Conservation (phyloP, 2,329 filamentous ascomycete genomes). For the Fusarium sp. region DNA sequence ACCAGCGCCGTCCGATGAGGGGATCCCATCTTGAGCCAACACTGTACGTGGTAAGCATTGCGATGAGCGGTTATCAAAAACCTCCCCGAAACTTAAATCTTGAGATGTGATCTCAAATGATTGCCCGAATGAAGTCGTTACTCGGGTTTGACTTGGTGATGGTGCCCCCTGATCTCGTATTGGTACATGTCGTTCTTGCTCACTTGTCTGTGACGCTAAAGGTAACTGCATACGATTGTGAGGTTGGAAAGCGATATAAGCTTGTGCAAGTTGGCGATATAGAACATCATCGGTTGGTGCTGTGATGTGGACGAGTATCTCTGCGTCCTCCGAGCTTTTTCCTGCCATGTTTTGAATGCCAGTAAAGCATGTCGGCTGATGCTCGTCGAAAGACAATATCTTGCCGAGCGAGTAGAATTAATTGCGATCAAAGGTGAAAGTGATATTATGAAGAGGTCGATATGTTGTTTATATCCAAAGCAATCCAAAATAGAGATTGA, state of each 20-base stretch:
- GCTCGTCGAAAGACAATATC: slow-evolving; percentile 9
- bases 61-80: slow-evolving; percentile 57
- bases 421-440: not conserved
- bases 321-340: slow-evolving; percentile 50
- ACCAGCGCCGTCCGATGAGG: slow-evolving; percentile 13
- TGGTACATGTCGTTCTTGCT: slow-evolving; percentile 1
- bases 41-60: slow-evolving; percentile 36
- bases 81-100: slow-evolving; percentile 59
- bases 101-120: slow-evolving; percentile 49
- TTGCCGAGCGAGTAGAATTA: not conserved
- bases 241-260: slow-evolving; percentile 62
- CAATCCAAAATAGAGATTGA: slow-evolving; percentile 12
- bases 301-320: slow-evolving; percentile 67
- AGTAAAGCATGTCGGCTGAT: slow-evolving; percentile 40
- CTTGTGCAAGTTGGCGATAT: slow-evolving; percentile 62
- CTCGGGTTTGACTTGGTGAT: slow-evolving; percentile 22
- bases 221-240: slow-evolving; percentile 23
- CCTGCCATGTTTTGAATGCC: slow-evolving; percentile 41
- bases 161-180: not conserved
- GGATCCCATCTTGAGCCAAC: not conserved
- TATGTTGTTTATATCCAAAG: slow-evolving; percentile 19
- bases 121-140: slow-evolving; percentile 28
- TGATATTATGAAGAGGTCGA: not conserved
- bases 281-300: slow-evolving; percentile 62
- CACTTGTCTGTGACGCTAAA: not conserved